Evolutionary conservation across 805 yeast species (phyloP).

Genomic region (Spathaspora hagerdaliae): DNA sequence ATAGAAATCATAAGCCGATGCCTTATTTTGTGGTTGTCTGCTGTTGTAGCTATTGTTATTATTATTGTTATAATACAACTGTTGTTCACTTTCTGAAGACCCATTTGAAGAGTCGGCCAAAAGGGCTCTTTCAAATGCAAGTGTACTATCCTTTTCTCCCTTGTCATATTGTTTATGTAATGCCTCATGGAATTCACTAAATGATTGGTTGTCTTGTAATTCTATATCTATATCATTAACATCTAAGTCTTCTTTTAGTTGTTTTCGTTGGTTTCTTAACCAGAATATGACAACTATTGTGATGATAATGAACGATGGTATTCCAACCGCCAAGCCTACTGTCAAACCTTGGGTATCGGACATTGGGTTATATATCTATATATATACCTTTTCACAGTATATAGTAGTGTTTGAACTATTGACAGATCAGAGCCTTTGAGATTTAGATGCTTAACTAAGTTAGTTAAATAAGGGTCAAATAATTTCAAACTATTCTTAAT

Average conservation of each 20-base stretch:
- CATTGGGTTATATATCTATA: constrained; percentile 6
- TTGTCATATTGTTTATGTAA: constrained; percentile 21
- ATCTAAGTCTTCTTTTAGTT: constrained; percentile 26
- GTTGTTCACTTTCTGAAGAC: constrained; percentile 2
- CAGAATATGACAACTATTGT: constrained; percentile 20
- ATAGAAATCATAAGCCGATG: constrained; percentile 39
- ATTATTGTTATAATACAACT: not conserved
- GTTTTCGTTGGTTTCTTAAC: constrained; percentile 27
- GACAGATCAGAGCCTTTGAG: no score
- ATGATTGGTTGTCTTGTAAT: constrained; percentile 32
- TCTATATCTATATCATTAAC: constrained; percentile 30
- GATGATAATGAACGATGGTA: constrained; percentile 31
- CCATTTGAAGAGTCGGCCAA: constrained; percentile 5
- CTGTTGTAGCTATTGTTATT: not conserved
- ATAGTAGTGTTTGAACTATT: no score
- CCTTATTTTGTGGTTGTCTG: constrained; percentile 9
- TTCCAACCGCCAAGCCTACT: constrained; percentile 40
- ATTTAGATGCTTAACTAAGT: no score
- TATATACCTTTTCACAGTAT: not conserved
- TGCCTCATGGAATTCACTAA: constrained; percentile 32
- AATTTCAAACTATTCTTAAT: no score
- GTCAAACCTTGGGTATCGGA: constrained; percentile 22
- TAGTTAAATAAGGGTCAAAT: no score
- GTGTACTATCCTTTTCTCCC: not conserved
- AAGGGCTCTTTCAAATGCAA: not conserved